Evolutionary conservation across 768 basidiomycete species (phyloP), one percentile per base, ranked within the genome.

Genomic region (Termitomyces titanicus): DNA sequence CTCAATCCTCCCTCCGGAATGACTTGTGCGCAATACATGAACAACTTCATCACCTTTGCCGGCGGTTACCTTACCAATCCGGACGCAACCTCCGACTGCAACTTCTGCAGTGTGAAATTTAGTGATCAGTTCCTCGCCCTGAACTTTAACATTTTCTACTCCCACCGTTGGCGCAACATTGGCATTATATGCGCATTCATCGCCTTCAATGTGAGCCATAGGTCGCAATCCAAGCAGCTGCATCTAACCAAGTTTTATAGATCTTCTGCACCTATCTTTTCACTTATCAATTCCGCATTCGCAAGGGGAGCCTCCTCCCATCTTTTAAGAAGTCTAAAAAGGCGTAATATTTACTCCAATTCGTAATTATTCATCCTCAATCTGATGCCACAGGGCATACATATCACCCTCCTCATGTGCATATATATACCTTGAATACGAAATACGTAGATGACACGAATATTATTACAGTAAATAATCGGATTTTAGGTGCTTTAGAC

Each of bases 61-160:
- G 82, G 86, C 0, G 86, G 87, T 9, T 84, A 84, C 58, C 66
- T 89, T 27, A 61, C 72, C 22, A 79, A 87, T 59, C 74, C 81
- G 1, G 65, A 77, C n/a, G 80, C 84, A 3, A 78, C 79, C 0
- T 54, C 68, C n/a, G 67, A 63, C 42, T 90, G 87, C 64, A 55
- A 73, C 20, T 86, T 81, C 68, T 93, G 91, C 63, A 68, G 82
- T 3, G 73, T 76, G 35, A 64, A 73, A n/a, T 77, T 76, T 0
- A 83, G 86, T 0, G 85, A 91, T 64, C 66, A 76, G 39, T 91
- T 80, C 72, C 69, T 89, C 34, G 64, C 56, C 24, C 42, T 44
- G 0, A 70, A 61, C 49, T 84, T 86, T 68, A 84, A 82, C 57
- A 84, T 88, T 29, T 70, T 70, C 54, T 89, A 86, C 57, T 56